Evolutionary conservation across 305 asterid genomes (phyloP), one percentile per base, ranked within the genome.

Genomic region (Ruellia speciosa): DNA sequence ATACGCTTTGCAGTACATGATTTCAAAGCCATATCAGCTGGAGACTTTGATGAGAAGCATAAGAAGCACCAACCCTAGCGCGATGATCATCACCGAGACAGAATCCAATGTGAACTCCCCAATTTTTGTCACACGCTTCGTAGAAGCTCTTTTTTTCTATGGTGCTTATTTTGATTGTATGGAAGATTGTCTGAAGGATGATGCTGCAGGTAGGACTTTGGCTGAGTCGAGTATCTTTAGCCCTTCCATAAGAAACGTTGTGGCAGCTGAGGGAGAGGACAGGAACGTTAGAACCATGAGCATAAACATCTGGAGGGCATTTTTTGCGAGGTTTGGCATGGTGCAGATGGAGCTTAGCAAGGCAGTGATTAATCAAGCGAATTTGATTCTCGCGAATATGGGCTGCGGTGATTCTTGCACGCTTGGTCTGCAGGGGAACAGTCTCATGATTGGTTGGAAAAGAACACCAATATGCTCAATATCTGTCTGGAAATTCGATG

Each of bases 361-460:
- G 49, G 47, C 67, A 12, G 64, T 73, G 15, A 19, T 70, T 24
- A 34, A 16, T 50, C 81, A 73, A 15, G 79, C 72, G 11, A 61
- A 59, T 14, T 56, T 77, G 68, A 64, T 73, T 5, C 64, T 65
- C 3, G 24, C 71, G 14, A 50, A 63, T 16, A 75, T 73, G 35
- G 31, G 60, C 2, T 65, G 67, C 49, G 67, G 71, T 8, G 66
- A 56, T 52, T 70, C 78, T 15, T 82, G 84, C 73, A 70, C 50
- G 5, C 51, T 82, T 13, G 66, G 54, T 13, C 35, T 16, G 18
- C 66, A 66, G 6, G 83, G 84, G 0, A 72, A 73, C 18, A 64
- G 73, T 4, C 52, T 80, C 15, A 49, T 72, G 6, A 52, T 82
- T 62, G 78, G 72, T 17, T 79, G 86, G 86, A 82, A 77, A 68